Evolutionary conservation across 768 basidiomycete genomes (phyloP).

Genomic region (Amanita pallidorosea): DNA sequence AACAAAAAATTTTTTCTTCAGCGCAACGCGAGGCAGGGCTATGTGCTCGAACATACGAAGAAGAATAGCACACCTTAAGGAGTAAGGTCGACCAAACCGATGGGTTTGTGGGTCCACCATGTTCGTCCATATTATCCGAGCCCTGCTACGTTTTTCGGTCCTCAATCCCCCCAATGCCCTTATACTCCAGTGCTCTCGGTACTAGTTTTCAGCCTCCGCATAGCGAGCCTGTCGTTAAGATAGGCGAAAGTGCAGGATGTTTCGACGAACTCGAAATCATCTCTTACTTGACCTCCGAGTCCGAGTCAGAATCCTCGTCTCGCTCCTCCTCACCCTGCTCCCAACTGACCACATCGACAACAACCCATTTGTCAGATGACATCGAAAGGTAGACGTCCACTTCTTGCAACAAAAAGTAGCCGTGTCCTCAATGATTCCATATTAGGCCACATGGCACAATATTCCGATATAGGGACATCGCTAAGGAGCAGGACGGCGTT

Average conservation of each 20-base stretch:
- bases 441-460: neutral
- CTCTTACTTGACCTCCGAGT: neutral
- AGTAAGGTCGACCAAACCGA: neutral
- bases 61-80: conserved; percentile 2
- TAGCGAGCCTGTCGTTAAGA: neutral
- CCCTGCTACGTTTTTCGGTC: neutral
- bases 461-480: neutral
- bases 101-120: conserved; percentile 3
- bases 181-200: neutral
- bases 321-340: neutral
- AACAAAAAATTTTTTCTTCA: neutral
- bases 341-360: neutral
- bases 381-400: neutral
- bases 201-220: neutral
- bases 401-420: neutral
- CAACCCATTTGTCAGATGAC: neutral
- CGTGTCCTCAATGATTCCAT: neutral
- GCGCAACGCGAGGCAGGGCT: conserved; percentile 2
- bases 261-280: neutral
- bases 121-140: neutral
- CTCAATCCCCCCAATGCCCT: conserved; percentile 3
- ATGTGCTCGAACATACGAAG: neutral
- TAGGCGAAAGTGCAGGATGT: neutral
- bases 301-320: neutral
- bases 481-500: neutral